Conservation (phyloP, 257 asterid genomes). For the Cinchona pubescens region DNA sequence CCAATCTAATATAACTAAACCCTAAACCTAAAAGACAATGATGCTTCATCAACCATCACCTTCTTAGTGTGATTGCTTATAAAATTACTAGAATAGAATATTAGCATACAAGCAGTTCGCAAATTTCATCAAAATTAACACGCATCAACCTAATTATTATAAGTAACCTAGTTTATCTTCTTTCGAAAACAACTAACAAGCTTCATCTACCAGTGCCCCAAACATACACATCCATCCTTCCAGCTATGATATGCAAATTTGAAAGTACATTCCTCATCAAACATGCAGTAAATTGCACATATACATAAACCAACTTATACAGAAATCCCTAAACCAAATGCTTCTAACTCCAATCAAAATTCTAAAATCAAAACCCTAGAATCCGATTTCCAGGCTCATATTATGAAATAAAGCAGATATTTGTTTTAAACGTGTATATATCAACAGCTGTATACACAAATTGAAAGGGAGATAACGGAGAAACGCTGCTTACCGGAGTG, state of each 20-base stretch:
- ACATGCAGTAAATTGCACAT: background rate
- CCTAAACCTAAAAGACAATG: background rate
- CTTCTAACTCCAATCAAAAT: background rate
- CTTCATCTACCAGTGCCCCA: background rate
- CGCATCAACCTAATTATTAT: background rate
- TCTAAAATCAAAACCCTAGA: constrained; percentile 23
- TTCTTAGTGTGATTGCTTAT: background rate
- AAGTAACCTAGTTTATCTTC: background rate
- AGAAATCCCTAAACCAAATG: background rate
- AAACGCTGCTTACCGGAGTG: constrained; percentile 18
- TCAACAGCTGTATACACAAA: background rate
- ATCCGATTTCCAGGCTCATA: constrained; percentile 4
- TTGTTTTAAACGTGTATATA: background rate
- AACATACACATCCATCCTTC: background rate
- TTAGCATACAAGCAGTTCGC: background rate
- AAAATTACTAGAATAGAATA: background rate
- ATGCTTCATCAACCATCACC: background rate
- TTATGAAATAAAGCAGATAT: constrained; percentile 6
- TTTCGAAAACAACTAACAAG: background rate
- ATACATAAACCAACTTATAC: background rate
- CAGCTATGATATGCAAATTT: background rate
- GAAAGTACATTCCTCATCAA: background rate
- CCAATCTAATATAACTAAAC: background rate
- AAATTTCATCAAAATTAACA: background rate
- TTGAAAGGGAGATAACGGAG: background rate